Conservation (phyloP, 768 basidiomycete species). For the Mycena haematopus region DNA sequence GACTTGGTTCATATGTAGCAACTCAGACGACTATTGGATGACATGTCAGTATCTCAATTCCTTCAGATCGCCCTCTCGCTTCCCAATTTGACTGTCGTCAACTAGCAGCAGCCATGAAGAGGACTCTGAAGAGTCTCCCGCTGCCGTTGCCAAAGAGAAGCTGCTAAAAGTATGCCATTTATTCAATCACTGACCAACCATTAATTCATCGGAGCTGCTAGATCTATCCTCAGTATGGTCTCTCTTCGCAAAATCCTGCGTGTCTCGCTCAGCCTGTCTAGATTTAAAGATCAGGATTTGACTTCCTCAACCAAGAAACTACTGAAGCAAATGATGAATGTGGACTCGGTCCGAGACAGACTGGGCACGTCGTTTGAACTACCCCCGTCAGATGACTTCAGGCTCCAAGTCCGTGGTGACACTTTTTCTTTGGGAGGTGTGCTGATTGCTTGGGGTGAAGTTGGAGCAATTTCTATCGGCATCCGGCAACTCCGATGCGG, state of each 20-base stretch:
- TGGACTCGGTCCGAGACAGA: not conserved
- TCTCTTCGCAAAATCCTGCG: too few species aligned
- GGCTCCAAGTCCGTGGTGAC: not conserved
- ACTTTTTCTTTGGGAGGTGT: not conserved
- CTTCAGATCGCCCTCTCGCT: too few species aligned
- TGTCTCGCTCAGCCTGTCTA: not conserved
- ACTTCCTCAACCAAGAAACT: not conserved
- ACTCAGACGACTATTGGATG: not conserved
- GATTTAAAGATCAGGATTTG: not conserved
- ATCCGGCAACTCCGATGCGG: not conserved
- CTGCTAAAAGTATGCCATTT: too few species aligned
- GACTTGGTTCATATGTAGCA: not conserved
- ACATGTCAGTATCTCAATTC: not conserved
- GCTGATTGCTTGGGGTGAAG: slow-evolving; percentile 7
- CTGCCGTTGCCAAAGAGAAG: too few species aligned
- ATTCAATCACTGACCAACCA: too few species aligned
- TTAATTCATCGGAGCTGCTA: too few species aligned
- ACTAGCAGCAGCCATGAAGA: too few species aligned
- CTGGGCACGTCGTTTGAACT: not conserved
- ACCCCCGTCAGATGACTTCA: not conserved
- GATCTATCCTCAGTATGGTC: too few species aligned
- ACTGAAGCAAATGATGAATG: not conserved
- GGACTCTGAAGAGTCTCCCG: too few species aligned
- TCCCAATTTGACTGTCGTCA: too few species aligned
- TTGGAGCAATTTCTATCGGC: slow-evolving; percentile 2